A percentile compares a stretch with the other conserved stretches of the same genome.
Evolutionary conservation across 164 flowering plant species (phyloP).

Genomic region (Akebia trifoliata): DNA sequence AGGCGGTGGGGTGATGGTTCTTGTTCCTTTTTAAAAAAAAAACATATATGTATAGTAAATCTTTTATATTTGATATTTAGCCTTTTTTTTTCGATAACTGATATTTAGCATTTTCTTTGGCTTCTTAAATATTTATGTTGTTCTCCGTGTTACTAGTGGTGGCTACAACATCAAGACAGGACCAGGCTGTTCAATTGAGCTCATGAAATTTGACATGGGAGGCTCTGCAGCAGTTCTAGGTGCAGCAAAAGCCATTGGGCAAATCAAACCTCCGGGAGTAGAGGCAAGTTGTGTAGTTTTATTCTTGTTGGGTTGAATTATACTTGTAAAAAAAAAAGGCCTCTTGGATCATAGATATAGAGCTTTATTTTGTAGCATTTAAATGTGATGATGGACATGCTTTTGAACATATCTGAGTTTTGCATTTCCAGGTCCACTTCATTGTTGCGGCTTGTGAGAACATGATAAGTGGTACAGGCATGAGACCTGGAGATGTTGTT

Average conservation of each 20-base stretch:
- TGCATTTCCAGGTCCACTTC: constrained; percentile 58
- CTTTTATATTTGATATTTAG: no score
- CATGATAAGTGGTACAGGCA: constrained; percentile 96
- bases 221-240: constrained; percentile 98
- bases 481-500: constrained; percentile 88
- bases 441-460: constrained; percentile 95
- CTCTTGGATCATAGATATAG: no score
- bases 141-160: constrained; percentile 50
- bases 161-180: constrained; percentile 99
- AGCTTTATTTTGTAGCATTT: background rate
- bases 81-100: no score
- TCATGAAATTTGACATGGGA: constrained; percentile 97
- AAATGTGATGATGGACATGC: background rate
- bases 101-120: background rate
- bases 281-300: constrained; percentile 48
- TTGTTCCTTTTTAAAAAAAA: background rate
- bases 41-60: no score
- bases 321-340: no score
- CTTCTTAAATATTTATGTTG: background rate
- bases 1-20: background rate
- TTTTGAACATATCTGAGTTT: background rate
- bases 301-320: background rate
- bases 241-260: constrained; percentile 93
- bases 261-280: constrained; percentile 90
- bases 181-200: constrained; percentile 82